Base-by-base conservation (phyloP, 148 eudicot species). In the Drosera capensis region DNA sequence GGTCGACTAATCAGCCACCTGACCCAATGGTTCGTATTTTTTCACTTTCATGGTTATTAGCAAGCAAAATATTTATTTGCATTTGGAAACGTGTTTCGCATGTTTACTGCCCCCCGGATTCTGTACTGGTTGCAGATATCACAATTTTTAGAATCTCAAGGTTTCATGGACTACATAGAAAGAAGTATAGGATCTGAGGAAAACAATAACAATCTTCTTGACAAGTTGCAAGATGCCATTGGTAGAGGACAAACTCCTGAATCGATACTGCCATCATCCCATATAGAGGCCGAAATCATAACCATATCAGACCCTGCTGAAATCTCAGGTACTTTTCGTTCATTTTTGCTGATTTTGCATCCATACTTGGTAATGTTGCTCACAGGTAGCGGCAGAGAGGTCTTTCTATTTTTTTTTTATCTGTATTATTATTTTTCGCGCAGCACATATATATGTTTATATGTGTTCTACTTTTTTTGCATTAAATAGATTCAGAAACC, bases 161-260 rank as follows among this genome's bases (percentile, higher is more conserved):
- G 99, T 60, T 90, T 90, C 72, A 43, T 84, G 65, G 93, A 84
- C 61, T 90, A 80, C 68, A 69, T 90, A 57, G 99, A 90, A 70
- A 84, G 94, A 65, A 79, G 99, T 60, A 48, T 68, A 40, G 84
- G 83, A 21, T 84, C 78, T 49, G 78, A 77, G 44, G 85, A 70
- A 56, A 77, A 58, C 36, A 60, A 54, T 48, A 71, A 63, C 40
- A 90, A 90, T 59, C 99, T 90, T 68, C 82, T 90, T 60, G 93
- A 90, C 67, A 90, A 78, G 71, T 70, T 90, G 70, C 99, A 90
- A 74, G 99, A 90, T 78, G 95, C 99, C 15, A 70, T 78, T 51
- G 99, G 99, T 54, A 81, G 99, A 73, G 79, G 93, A 45, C 95
- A 90, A 63, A 73, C 84, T 67, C 95, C 87, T 59, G 54, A 69